Base-by-base conservation (phyloP, 2,329 filamentous ascomycete species). In the Penicillium hordei region DNA sequence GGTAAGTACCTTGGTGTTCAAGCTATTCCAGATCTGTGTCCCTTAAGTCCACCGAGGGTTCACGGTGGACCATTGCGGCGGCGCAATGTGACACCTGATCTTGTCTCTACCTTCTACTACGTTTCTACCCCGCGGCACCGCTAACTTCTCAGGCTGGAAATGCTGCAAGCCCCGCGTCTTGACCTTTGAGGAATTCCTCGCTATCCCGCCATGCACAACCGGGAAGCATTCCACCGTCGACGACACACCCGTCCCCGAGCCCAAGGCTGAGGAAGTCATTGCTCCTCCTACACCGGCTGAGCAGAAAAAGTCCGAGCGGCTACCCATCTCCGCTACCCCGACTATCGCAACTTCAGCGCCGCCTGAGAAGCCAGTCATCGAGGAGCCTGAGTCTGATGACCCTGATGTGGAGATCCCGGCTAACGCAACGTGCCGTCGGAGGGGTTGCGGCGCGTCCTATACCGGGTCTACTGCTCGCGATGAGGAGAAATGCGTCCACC, bases 121-220 rank as follows among this genome's bases (percentile, higher is more conserved):
- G 7, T 42, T 38, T 39, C 44, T 34, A 40, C 19, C 19, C 19
- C 25, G n/a, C 48, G 17, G 38, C 31, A 44, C 25, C 34, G 34
- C 57, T 58, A 56, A 63, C 52, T 56, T 19, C 50, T 44, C 70
- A 97, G 93, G 94, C 72, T 97, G 94, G 93, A 95, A 96, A 81
- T 99, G 94, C 82, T 99, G 94, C 85, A 97, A 97, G 79, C 89
- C 93, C 57, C 89, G 94, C 70, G 92, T 97, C 68, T 82, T 99
- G 68, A 97, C 92, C 59, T 99, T 99, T 74, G 94, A 99, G 78
- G 94, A 99, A 79, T 99, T 99, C 82, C 90, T 99, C 76, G 76
- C 82, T 60, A 97, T 99, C 68, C 82, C 90, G 49, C 93, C 94
- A 38, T 99, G 94, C 82, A 96, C 94, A 27, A 90, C 88, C 13